These are phyloP conservation scores for Daedalea quercina DNA, from an alignment of 768 basidiomycete genomes.

Conservation along the genomic window DNA sequence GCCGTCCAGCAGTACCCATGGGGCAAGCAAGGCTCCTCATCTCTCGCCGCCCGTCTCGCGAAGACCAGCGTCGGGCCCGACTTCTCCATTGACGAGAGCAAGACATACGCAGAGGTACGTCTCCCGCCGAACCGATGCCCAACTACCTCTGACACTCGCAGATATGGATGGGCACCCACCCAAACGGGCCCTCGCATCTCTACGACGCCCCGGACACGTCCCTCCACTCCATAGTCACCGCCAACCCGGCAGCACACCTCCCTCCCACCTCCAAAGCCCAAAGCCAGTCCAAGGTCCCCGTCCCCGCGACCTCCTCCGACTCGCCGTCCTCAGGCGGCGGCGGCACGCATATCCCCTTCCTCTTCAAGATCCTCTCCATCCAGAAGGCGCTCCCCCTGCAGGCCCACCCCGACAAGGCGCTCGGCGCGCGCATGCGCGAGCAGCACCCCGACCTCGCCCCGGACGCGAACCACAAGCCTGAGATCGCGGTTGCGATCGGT, in stretches of 20 bases:
- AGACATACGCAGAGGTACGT: slow-evolving; percentile 48
- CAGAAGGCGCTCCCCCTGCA: slow-evolving; percentile 51
- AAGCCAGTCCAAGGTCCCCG: neutral
- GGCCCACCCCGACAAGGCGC: slow-evolving; percentile 47
- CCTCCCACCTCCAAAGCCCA: slow-evolving; percentile 20
- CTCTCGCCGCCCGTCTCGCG: slow-evolving; percentile 43
- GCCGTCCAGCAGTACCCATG: slow-evolving; percentile 41
- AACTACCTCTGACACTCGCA: slow-evolving; percentile 12
- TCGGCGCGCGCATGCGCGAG: slow-evolving; percentile 36
- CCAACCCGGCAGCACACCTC: slow-evolving; percentile 9
- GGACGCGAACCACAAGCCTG: slow-evolving; percentile 55
- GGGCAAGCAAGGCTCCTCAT: slow-evolving; percentile 42
- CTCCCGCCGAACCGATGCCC: neutral
- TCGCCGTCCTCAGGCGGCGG: slow-evolving; percentile 23
- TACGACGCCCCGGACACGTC: slow-evolving; percentile 19
- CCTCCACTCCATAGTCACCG: slow-evolving; percentile 28
- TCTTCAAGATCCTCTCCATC: slow-evolving; percentile 53
- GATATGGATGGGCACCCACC: slow-evolving; percentile 63
- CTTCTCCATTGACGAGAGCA: slow-evolving; percentile 35
- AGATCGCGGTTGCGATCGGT: slow-evolving; percentile 49
- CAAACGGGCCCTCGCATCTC: slow-evolving; percentile 37
- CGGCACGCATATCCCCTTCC: slow-evolving; percentile 38
- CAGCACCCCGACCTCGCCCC: slow-evolving; percentile 34
- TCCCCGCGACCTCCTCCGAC: neutral
- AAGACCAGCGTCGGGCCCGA: slow-evolving; percentile 18